Evolutionary conservation across 2,329 filamentous ascomycete species (phyloP), one percentile per base, ranked within the genome.

Genomic region (Phialemoniopsis sp.): DNA sequence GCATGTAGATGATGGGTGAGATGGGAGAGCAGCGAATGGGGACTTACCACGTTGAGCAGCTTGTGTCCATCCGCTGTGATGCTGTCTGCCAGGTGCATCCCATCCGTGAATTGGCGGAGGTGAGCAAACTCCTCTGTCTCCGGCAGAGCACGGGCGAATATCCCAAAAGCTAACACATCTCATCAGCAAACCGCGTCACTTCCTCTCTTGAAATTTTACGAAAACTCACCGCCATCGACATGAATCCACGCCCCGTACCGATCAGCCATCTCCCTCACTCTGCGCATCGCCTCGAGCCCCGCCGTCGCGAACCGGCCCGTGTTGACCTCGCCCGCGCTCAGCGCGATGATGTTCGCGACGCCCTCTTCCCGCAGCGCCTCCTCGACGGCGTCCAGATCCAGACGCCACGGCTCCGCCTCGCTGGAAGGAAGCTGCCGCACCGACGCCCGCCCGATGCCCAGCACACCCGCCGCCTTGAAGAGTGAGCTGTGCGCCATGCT

Each of bases 291-390:
- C 4, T 72, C 67, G 3, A 60, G 47, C 2, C 67, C 76, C 2
- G 63, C 62, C 26, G 72, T 86, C 19, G 87, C 84, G 57, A 89
- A 96, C 5, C 82, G 71, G 1, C 90, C 89, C 0, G 89, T 94
- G 51, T 97, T 96, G 19, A 96, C 88, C 63, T 97, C 91, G 2
- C 87, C 87, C 6, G 84, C 86, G 32, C 88, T 90, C n/a, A 95
- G 65, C 5, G 76, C 80, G 29, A 96, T 78, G 44, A 96, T 87
- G 36, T 75, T 85, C n/a, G 76, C 85, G 12, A 76, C 71, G 4
- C 72, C 71, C 3, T 66, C 55, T 29, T 58, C 62, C 41, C 49
- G 55, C 13, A 94, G 65, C 41, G 79, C 72, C 34, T 59, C 59
- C 58, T 88, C 80, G 3, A 95, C 66, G 4, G 67, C 67, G 3